These are phyloP conservation scores for Canavalia gladiata DNA, from an alignment of 306 rosid genomes.

Conservation along the genomic window DNA sequence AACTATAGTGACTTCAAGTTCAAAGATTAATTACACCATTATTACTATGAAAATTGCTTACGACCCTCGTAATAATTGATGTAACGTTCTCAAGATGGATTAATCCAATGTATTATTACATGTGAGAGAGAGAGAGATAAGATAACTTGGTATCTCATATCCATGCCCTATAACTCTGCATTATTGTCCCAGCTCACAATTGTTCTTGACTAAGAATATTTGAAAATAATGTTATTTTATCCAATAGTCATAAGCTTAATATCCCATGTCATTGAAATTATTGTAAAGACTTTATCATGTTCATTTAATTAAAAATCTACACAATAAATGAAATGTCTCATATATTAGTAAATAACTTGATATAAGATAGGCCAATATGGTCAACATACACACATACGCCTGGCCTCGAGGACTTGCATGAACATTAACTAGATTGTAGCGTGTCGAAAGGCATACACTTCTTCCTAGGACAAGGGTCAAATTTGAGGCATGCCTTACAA, in stretches of 20 bases:
- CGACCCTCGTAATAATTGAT: not conserved
- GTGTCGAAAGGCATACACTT: constrained; percentile 9
- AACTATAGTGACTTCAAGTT: not conserved
- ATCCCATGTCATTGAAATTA: not conserved
- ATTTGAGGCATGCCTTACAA: constrained; percentile 3
- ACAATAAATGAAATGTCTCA: not conserved
- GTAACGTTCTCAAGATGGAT: too few species aligned
- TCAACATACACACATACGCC: not conserved
- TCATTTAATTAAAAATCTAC: not conserved
- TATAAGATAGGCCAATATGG: not conserved
- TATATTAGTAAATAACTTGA: not conserved
- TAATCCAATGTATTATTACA: too few species aligned
- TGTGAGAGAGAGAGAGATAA: too few species aligned
- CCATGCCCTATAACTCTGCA: too few species aligned
- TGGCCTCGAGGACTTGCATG: not conserved
- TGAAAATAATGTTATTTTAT: not conserved
- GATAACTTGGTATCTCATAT: not conserved
- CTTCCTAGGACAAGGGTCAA: constrained; percentile 5
- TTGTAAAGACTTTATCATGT: not conserved
- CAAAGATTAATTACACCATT: not conserved
- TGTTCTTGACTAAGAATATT: not conserved
- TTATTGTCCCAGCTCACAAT: not conserved
- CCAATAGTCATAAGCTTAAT: not conserved
- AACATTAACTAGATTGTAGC: constrained; percentile 21
- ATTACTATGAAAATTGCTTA: not conserved